phyloP scores from a whole-genome alignment of 2,329 filamentous ascomycete species.

The Didymellaceae sp. region DNA sequence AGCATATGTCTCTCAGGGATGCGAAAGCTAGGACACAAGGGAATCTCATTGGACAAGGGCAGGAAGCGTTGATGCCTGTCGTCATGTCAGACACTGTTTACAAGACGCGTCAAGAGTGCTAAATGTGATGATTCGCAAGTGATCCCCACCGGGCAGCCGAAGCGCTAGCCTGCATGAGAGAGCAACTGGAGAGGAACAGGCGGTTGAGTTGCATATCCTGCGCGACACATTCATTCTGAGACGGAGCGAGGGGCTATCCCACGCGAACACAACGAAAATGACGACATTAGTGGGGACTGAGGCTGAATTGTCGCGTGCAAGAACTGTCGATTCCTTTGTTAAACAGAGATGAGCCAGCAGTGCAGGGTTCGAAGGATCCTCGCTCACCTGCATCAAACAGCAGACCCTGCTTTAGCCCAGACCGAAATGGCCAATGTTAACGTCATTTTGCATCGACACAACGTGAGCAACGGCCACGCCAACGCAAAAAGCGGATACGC shows the following conservation, averaged over 20 bases:
- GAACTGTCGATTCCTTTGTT: neutral
- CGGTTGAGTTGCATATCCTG: neutral
- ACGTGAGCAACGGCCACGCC: neutral
- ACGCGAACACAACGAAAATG: neutral
- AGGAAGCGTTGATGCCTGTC: no score
- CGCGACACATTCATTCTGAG: neutral
- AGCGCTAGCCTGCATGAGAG: neutral
- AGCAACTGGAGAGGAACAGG: neutral
- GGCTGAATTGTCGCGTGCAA: neutral
- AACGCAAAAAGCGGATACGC: conserved; percentile 1
- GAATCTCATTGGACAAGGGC: no score
- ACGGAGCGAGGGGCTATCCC: neutral
- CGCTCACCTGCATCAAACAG: neutral
- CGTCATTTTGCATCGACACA: conserved; percentile 5
- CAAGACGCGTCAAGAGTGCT: no score
- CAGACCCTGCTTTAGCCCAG: conserved; percentile 4
- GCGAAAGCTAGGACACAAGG: no score
- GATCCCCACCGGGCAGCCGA: neutral
- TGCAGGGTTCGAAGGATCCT: neutral
- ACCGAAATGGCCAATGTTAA: neutral
- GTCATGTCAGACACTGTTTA: neutral
- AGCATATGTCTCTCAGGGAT: no score
- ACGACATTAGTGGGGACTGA: conserved; percentile 9
- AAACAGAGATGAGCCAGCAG: neutral
- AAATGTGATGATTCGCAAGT: no score